Evolutionary conservation across 352 stramenopile species (phyloP).

Genomic region (Globisporangium cederbergense): DNA sequence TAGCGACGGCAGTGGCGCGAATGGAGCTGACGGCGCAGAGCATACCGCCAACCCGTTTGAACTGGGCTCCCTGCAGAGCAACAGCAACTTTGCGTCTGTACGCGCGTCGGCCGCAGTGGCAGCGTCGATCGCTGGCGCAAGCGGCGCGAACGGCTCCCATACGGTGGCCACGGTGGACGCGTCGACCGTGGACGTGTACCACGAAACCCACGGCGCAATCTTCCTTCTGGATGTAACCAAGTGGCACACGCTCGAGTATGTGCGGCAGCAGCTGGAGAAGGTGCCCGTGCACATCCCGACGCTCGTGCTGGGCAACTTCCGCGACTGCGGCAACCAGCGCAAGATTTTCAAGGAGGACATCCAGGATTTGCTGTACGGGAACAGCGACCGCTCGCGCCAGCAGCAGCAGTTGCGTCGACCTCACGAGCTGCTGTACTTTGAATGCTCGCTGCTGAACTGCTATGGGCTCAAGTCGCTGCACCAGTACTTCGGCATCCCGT

Average conservation of each 20-base stretch:
- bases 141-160: constrained; percentile 41
- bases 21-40: constrained; percentile 2
- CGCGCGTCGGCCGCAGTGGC: constrained; percentile 24
- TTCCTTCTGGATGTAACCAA: constrained; percentile 88
- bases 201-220: constrained; percentile 84
- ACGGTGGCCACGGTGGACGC: constrained; percentile 75
- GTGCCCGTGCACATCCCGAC: constrained; percentile 79
- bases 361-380: constrained; percentile 63
- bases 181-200: constrained; percentile 86
- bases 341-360: constrained; percentile 89
- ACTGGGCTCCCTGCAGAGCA: constrained; percentile 11
- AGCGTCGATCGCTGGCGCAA: constrained; percentile 13
- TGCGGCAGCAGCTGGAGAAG: constrained; percentile 59
- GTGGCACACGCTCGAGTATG: constrained; percentile 81
- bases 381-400: constrained; percentile 27
- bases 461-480: constrained; percentile 83
- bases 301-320: constrained; percentile 81
- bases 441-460: constrained; percentile 81
- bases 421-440: constrained; percentile 75
- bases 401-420: constrained; percentile 40
- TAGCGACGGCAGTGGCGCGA: background rate
- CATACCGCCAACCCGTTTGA: constrained; percentile 25
- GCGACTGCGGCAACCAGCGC: constrained; percentile 57
- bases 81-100: constrained; percentile 17
- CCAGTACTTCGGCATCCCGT: constrained; percentile 84